Conservation (phyloP, 2,329 filamentous ascomycete genomes). For the Nemania serpens region DNA sequence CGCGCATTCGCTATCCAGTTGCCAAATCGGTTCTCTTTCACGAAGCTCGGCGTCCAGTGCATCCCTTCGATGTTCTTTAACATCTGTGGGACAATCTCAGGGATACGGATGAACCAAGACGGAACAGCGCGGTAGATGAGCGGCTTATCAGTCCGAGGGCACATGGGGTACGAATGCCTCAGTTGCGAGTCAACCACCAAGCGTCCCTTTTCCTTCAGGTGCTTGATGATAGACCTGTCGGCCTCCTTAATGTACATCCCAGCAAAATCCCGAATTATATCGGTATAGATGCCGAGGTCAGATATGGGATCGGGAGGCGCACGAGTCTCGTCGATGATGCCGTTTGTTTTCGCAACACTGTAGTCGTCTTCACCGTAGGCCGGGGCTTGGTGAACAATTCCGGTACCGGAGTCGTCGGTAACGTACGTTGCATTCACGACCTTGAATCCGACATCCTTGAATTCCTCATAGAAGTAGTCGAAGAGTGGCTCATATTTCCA, state of each 20-base stretch:
- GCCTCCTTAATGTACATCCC: constrained; percentile 91
- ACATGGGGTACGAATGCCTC: constrained; percentile 91
- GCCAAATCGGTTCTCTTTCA: constrained; percentile 89
- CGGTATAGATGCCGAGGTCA: constrained; percentile 78
- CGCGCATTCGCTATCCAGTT: constrained; percentile 91
- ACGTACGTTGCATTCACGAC: constrained; percentile 86
- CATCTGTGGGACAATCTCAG: constrained; percentile 83
- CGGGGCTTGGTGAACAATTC: constrained; percentile 91
- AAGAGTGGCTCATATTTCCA: constrained; percentile 92
- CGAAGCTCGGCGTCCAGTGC: constrained; percentile 88
- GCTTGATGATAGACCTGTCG: constrained; percentile 90
- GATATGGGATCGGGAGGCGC: constrained; percentile 92
- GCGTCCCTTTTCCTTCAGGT: constrained; percentile 76
- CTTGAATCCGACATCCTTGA: constrained; percentile 81
- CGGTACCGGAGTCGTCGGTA: constrained; percentile 86
- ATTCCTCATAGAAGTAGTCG: constrained; percentile 86
- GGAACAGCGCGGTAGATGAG: constrained; percentile 91
- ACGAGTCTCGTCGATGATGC: constrained; percentile 76
- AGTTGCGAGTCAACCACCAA: constrained; percentile 85
- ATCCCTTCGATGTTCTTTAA: constrained; percentile 87
- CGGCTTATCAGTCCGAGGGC: constrained; percentile 91
- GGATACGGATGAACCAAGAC: constrained; percentile 92
- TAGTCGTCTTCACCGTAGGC: constrained; percentile 98
- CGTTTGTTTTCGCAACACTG: constrained; percentile 74
- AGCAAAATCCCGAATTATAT: constrained; percentile 76